Evolutionary conservation across 345 rosid genomes (phyloP).

Genomic region (Nephelium lappaceum): DNA sequence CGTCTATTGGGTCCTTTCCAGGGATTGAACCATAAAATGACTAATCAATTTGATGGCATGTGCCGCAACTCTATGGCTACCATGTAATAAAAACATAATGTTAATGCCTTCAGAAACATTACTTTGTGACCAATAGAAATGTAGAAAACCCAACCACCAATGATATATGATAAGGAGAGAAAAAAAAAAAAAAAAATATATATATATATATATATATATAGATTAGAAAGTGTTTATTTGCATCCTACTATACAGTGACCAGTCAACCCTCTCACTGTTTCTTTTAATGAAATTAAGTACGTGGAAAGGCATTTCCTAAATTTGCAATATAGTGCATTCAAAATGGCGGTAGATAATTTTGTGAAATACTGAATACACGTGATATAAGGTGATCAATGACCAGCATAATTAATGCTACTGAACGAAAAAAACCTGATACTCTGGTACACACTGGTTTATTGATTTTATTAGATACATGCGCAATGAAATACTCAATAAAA

Average conservation of each 20-base stretch:
- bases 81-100: constrained; percentile 1
- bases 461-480: neutral
- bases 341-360: constrained; percentile 6
- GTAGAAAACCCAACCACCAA: constrained; percentile 16
- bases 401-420: too few relatives aligned
- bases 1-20: constrained; percentile 9
- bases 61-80: constrained; percentile 12
- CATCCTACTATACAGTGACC: constrained; percentile 7
- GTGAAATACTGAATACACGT: neutral
- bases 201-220: too few relatives aligned
- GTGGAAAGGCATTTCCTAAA: constrained; percentile 16
- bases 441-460: too few relatives aligned
- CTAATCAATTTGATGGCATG: constrained; percentile 8
- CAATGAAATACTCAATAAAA: too few relatives aligned
- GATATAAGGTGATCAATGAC: too few relatives aligned
- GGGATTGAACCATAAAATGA: constrained; percentile 16
- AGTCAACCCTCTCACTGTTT: constrained; percentile 23
- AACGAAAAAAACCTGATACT: too few relatives aligned
- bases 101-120: constrained; percentile 1
- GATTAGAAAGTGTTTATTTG: constrained; percentile 1
- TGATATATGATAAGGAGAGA: neutral
- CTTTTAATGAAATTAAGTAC: constrained; percentile 6
- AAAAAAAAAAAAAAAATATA: too few relatives aligned
- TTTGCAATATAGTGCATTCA: constrained; percentile 17
- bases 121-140: constrained; percentile 10